phyloP scores from a whole-genome alignment of 1,284 basidiomycete genomes.

The Austroboletus olivaceoglutinosus region DNA sequence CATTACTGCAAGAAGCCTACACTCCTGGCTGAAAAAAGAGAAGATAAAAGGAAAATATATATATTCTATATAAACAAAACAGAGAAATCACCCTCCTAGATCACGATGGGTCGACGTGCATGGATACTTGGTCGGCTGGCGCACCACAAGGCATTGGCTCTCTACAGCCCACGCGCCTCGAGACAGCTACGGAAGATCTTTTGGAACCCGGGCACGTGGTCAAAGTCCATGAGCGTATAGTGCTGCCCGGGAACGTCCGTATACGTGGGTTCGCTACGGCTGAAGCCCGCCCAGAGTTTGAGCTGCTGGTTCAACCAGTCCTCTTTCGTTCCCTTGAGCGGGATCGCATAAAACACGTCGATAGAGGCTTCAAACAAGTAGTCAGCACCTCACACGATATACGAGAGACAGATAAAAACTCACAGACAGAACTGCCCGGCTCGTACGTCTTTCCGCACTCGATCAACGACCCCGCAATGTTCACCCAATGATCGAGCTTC shows the following conservation, averaged over 20 bases:
- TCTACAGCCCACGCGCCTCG: constrained; percentile 28
- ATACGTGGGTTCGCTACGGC: constrained; percentile 24
- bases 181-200: constrained; percentile 32
- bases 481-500: constrained; percentile 32
- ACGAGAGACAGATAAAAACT: constrained; percentile 6
- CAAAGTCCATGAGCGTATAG: constrained; percentile 35
- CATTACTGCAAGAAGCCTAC: no score
- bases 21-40: no score
- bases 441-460: constrained; percentile 32
- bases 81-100: no score
- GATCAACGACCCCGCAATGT: constrained; percentile 31
- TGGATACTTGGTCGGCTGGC: no score
- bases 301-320: constrained; percentile 37
- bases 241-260: constrained; percentile 34
- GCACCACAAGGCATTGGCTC: no score
- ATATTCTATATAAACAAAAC: no score
- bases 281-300: constrained; percentile 29
- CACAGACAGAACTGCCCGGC: constrained; percentile 24
- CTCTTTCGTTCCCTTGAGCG: constrained; percentile 30
- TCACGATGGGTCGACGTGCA: no score
- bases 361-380: constrained; percentile 15
- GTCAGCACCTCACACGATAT: background rate
- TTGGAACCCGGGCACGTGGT: constrained; percentile 34
- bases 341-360: constrained; percentile 33
- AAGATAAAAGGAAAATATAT: no score